Evolutionary conservation across 306 rosid genomes (phyloP), one percentile per base, ranked within the genome.

Genomic region (Glycyrrhiza uralensis): DNA sequence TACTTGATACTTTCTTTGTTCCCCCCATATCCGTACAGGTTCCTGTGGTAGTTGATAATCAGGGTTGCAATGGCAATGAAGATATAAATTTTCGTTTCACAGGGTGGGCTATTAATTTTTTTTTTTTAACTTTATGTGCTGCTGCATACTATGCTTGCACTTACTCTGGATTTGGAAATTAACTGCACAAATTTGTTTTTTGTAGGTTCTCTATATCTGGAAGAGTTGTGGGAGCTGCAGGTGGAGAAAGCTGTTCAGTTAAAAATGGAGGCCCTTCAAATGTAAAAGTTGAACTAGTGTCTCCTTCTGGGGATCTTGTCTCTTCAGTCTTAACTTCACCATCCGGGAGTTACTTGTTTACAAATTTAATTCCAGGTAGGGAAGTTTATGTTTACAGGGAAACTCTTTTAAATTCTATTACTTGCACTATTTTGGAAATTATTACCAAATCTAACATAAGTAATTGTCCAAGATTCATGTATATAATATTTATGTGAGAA

Each of bases 61-160:
- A 79, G 7, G 99, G 99, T 76, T 95, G 97, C 90, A 95, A 95
- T 73, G 88, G 91, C 45, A 86, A 87, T 76, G 96, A 95, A 56
- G 99, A 95, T 78, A 89, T 95, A 67, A 95, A 95, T 71, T 95
- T 95, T 71, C 87, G 69, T 66, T 91, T 94, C 80, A 95, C 99
- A 9, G 99, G 99, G 97, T 94, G 83, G 74, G 77, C 26, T 54
- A 72, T 72, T 59, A 28, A 1, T 85, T 32, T 60, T 26, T 56
- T n/a, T 68, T 9, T 78, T 17, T 45, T 70, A 11, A 7, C 9
- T 78, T 18, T 66, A 47, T 36, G n/a, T 47, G 61, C 61, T 60
- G 61, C 49, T 75, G 36, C 51, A 74, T 45, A 17, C 1, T 64
- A 52, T 74, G 46, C 39, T 49, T 71, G 59, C 52, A 47, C 51